These are phyloP conservation scores for Zoysia japonica DNA, from an alignment of 176 grass and related monocot genomes.

Conservation along the genomic window DNA sequence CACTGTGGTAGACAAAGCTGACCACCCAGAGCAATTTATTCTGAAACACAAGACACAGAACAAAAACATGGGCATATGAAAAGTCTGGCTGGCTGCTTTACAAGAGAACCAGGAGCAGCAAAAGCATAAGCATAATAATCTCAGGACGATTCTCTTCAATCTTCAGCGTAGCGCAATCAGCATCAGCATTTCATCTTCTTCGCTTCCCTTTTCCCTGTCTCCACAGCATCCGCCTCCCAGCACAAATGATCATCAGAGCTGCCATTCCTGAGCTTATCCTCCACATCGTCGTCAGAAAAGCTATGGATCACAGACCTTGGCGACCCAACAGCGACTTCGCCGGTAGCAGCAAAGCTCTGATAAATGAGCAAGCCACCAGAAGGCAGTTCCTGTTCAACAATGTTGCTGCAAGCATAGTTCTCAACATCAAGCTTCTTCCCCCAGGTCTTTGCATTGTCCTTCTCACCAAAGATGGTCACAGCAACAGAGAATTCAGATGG, in stretches of 20 bases:
- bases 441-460: conserved; percentile 31
- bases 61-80: background rate
- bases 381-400: conserved; percentile 48
- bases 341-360: conserved; percentile 45
- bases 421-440: conserved; percentile 29
- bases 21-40: conserved; percentile 40
- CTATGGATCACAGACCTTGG: conserved; percentile 41
- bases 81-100: conserved; percentile 45
- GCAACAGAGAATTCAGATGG: conserved; percentile 52
- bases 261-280: background rate
- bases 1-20: conserved; percentile 36
- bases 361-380: conserved; percentile 46
- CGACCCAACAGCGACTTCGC: background rate
- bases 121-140: background rate
- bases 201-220: background rate
- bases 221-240: conserved; percentile 34
- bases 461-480: conserved; percentile 43
- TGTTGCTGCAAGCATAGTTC: conserved; percentile 42
- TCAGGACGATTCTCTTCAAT: background rate
- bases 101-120: background rate
- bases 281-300: background rate
- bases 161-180: background rate
- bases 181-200: conserved; percentile 33
- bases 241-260: background rate
- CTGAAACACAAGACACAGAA: background rate